Evolutionary conservation across 495 filamentous ascomycete genomes (phyloP).

Genomic region (Glonium stellatum): DNA sequence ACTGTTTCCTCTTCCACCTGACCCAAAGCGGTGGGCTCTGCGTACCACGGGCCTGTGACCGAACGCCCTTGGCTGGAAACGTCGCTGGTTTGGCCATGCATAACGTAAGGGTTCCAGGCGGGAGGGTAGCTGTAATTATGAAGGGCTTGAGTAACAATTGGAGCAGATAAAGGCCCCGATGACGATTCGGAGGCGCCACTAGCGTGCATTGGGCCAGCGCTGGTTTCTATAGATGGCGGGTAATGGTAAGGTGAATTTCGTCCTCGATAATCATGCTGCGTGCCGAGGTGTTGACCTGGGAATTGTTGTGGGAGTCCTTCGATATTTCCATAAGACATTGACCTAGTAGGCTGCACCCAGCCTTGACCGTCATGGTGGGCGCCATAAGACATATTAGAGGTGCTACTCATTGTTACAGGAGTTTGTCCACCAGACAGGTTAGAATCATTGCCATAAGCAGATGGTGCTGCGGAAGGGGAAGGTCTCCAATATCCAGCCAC

Average conservation of each 20-base stretch:
- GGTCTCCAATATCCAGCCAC: slow-evolving; percentile 23
- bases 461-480: slow-evolving; percentile 19
- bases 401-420: slow-evolving; percentile 20
- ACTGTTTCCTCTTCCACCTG: slow-evolving; percentile 1
- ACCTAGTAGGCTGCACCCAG: slow-evolving; percentile 25
- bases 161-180: slow-evolving; percentile 2
- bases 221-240: slow-evolving; percentile 21
- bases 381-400: slow-evolving; percentile 23
- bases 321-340: slow-evolving; percentile 34
- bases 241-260: slow-evolving; percentile 23
- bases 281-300: slow-evolving; percentile 6
- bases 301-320: slow-evolving; percentile 26
- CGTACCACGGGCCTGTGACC: not conserved
- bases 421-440: slow-evolving; percentile 25
- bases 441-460: slow-evolving; percentile 23
- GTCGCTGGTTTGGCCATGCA: not conserved
- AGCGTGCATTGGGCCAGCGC: slow-evolving; percentile 7
- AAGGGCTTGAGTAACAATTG: not conserved
- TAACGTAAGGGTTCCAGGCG: not conserved
- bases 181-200: not conserved
- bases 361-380: slow-evolving; percentile 11
- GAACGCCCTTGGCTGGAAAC: not conserved
- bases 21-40: not conserved
- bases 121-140: not conserved
- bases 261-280: slow-evolving; percentile 22